Conservation (phyloP, 2,329 filamentous ascomycete genomes). For the Cadophora gregata region DNA sequence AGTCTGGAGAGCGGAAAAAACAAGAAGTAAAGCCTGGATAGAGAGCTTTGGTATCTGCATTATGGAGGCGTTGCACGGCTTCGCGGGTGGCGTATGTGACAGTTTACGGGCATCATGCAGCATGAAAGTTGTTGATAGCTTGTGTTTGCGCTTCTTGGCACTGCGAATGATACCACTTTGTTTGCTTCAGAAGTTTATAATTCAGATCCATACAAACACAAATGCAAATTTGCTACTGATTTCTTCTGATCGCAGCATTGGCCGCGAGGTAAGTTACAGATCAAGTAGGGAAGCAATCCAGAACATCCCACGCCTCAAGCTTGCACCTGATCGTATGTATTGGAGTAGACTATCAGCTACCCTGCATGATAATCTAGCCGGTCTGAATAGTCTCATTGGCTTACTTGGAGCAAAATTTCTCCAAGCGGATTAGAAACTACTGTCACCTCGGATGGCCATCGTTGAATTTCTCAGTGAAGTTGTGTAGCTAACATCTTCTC, state of each 20-base stretch:
- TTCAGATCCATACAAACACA: conserved; percentile 9
- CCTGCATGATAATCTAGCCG: not conserved
- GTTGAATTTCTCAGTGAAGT: not conserved
- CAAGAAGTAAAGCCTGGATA: conserved; percentile 23
- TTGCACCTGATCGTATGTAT: not conserved
- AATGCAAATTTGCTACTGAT: not conserved
- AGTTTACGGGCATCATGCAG: not conserved
- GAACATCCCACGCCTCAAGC: not conserved
- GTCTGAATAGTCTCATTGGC: not conserved
- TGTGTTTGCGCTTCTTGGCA: conserved; percentile 7
- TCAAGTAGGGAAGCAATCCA: not conserved
- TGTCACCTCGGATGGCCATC: not conserved
- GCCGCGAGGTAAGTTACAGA: not conserved
- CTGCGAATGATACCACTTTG: conserved; percentile 33
- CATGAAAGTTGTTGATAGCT: conserved; percentile 2
- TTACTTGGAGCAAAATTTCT: too few relatives aligned
- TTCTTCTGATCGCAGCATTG: not conserved
- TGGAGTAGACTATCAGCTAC: not conserved
- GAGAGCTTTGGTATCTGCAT: not conserved
- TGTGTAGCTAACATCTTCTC: not conserved
- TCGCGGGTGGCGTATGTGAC: not conserved
- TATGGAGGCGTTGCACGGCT: conserved; percentile 19
- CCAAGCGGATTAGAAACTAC: too few relatives aligned
- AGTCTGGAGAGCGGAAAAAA: conserved; percentile 54
- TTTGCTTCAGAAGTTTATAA: conserved; percentile 8